Base-by-base conservation (phyloP, 164 flowering plant genomes). In the Tetrastigma voinierianum region DNA sequence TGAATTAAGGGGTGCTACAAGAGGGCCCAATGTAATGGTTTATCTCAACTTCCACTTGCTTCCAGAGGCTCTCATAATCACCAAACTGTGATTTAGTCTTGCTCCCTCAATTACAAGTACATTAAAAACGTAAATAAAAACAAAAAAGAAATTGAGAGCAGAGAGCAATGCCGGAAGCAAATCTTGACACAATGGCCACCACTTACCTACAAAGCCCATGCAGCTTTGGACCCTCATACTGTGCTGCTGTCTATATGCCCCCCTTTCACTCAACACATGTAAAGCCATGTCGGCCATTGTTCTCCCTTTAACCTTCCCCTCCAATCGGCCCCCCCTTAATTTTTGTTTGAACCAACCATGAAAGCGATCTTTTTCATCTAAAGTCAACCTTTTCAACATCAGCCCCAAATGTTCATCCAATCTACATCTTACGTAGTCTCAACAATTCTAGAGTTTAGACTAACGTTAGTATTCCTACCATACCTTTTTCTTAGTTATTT, bases 251-350 rank as follows among this genome's bases (percentile, higher is more conserved):
- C 80, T 80, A 71, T 60, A 12, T 77, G 77, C 58, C 60, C 60
- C 77, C 72, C 16, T 58, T 51, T 2, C 52, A 32, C 5, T 16
- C 21, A 45, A 40, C 71, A 51, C 66, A 59, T 66, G 32, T 3
- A 57, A 32, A 44, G 57, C 54, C 45, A 24, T 75, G 81, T 80
- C 84, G 73, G 77, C 77, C 75, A 72, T 61, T 63, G 44, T 63
- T n/a, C 68, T 25, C 55, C 13, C 56, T 62, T 51, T 18, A 24
- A 32, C 40, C 57, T 57, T 61, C 12, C 61, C 65, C 18, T 19
- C 2, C 10, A 2, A 7, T 20, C 14, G 11, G 6, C 43, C 24
- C 16, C 45, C 24, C 51, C 15, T 54, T 49, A 40, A 49, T 61
- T 60, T 59, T 59, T 58, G 45, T 46, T 60, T 2, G 24, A 54